Evolutionary conservation across 305 asterid genomes (phyloP).

Genomic region (Fraxinus xanthoxyloides): DNA sequence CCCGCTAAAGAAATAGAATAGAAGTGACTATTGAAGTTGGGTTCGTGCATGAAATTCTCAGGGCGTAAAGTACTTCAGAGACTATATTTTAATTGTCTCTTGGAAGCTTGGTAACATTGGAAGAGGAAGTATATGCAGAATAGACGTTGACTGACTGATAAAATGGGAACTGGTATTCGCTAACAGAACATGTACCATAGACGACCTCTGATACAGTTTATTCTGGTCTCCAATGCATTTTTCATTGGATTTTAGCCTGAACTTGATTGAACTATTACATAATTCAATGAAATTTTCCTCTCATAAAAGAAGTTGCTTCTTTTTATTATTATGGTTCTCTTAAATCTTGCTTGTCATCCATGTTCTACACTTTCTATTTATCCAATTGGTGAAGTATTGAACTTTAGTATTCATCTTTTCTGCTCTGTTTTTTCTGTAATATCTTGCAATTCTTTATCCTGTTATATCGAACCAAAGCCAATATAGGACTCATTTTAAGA

Average conservation of each 20-base stretch:
- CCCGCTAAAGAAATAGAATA: neutral
- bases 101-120: neutral
- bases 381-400: neutral
- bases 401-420: neutral
- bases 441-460: neutral
- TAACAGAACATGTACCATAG: neutral
- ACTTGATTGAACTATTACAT: neutral
- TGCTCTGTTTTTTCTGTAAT: neutral
- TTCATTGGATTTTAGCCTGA: neutral
- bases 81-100: neutral
- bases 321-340: neutral
- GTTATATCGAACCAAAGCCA: neutral
- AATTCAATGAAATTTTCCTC: neutral
- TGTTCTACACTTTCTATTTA: neutral
- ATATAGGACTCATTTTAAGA: neutral
- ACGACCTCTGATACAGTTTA: neutral
- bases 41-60: slow-evolving; percentile 13
- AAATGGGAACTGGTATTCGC: neutral
- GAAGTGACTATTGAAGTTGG: slow-evolving; percentile 7
- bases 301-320: neutral
- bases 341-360: neutral
- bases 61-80: neutral
- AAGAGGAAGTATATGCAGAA: neutral
- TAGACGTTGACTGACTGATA: neutral
- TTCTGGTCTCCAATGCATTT: neutral